A percentile compares a stretch with the other conserved stretches of the same genome.
phyloP scores from a whole-genome alignment of 2,329 filamentous ascomycete species.

The Cladosporium sp. region DNA sequence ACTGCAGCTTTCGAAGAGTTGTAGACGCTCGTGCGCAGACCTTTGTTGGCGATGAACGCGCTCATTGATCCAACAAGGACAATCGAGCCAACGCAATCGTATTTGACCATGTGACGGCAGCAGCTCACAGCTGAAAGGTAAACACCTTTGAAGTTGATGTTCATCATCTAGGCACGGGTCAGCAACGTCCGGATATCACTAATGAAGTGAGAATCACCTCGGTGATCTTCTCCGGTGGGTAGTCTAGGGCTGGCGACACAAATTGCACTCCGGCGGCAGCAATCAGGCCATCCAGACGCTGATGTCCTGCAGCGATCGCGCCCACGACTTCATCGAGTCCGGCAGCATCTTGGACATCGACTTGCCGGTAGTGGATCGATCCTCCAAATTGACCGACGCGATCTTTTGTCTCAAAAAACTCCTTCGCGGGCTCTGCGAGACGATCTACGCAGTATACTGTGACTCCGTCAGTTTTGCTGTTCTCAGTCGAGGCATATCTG shows the following conservation, averaged over 20 bases:
- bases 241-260: constrained; percentile 24
- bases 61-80: constrained; percentile 48
- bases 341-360: constrained; percentile 40
- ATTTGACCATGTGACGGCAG: constrained; percentile 44
- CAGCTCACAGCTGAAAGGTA: constrained; percentile 44
- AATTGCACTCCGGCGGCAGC: constrained; percentile 29
- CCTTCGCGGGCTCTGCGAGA: constrained; percentile 39
- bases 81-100: constrained; percentile 45
- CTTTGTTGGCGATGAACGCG: constrained; percentile 45
- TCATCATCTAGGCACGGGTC: constrained; percentile 32
- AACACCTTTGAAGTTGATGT: constrained; percentile 46
- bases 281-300: constrained; percentile 26
- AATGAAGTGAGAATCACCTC: constrained; percentile 11
- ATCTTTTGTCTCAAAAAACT: constrained; percentile 37
- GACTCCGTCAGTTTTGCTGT: not conserved
- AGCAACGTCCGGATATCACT: not conserved
- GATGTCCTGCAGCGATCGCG: constrained; percentile 24
- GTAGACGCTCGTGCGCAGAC: constrained; percentile 32
- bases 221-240: constrained; percentile 28
- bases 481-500: not conserved
- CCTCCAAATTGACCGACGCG: constrained; percentile 35
- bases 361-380: constrained; percentile 39
- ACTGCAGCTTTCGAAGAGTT: constrained; percentile 51
- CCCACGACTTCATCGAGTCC: constrained; percentile 21
- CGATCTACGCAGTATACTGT: constrained; percentile 45